Evolutionary conservation across 495 filamentous ascomycete genomes (phyloP), one percentile per base, ranked within the genome.

Genomic region (Bombardia bombarda): DNA sequence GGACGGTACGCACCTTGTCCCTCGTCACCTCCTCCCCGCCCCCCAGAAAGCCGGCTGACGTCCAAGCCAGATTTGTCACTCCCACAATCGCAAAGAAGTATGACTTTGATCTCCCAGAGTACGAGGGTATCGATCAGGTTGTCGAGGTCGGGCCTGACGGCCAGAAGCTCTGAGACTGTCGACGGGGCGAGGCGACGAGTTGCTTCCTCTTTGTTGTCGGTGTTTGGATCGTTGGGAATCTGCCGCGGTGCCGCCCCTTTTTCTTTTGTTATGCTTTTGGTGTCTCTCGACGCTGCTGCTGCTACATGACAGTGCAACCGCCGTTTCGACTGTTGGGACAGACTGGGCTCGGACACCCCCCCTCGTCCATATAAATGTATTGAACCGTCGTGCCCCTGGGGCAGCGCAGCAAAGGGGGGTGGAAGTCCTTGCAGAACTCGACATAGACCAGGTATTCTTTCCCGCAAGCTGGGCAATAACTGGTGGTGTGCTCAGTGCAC

Each of bases 51-150:
- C n/a, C n/a, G n/a, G 37, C 52, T 66, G 45, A 65, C 17, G 9
- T 16, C 43, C 36, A 31, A 19, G 8, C 39, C 39, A 82, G 88
- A 49, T 98, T 98, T 56, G 73, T 98, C 57, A 77, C 82, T 2
- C 78, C 77, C 31, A 66, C 68, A n/a, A 80, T 96, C 50, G 78
- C 85, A 20, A 76, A 86, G 50, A 98, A 90, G 65, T 98, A 94
- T 70, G 83, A 79, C 43, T 63, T 98, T 37, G 82, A 87, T 53
- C 51, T 90, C 32, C 90, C 92, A 30, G 63, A 74, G 50, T 98
- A 97, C 67, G 75, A 81, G 44, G 92, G 92, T 0, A 63, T 93
- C 47, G 90, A 97, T 63, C 92, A 98, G 64, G 67, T 96, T 47
- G 73, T 89, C 42, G 90, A 98, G 63, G 70, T 90, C 7, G 70